A percentile compares a stretch with the other conserved stretches of the same genome.
Evolutionary conservation across 2,329 filamentous ascomycete genomes (phyloP).

Genomic region (Trichoderma koningii): DNA sequence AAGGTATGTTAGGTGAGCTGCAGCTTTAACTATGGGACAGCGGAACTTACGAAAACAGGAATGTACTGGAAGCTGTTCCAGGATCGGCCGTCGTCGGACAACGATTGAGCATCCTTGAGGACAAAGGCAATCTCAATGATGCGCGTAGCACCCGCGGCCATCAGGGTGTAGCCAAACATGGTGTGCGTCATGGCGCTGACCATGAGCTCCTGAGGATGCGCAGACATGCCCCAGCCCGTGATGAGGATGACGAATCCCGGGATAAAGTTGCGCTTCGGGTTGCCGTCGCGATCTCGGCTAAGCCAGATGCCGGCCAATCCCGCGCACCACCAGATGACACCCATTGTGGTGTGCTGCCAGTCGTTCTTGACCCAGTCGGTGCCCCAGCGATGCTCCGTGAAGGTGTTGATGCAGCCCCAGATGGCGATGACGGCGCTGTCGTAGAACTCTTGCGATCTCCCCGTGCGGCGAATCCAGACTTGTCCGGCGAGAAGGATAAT

Average conservation of each 20-base stretch:
- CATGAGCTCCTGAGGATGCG: constrained; percentile 80
- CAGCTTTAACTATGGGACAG: no score
- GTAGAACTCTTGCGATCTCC: constrained; percentile 94
- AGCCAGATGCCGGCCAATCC: constrained; percentile 92
- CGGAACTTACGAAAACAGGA: constrained; percentile 56
- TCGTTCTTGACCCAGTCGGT: constrained; percentile 87
- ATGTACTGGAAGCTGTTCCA: constrained; percentile 63
- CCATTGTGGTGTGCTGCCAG: constrained; percentile 98
- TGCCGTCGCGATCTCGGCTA: constrained; percentile 77
- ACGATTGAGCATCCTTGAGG: constrained; percentile 67
- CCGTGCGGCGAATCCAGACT: constrained; percentile 77
- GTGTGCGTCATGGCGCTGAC: constrained; percentile 85
- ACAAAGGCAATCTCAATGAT: constrained; percentile 93
- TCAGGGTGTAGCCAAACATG: constrained; percentile 92
- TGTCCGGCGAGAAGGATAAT: constrained; percentile 88
- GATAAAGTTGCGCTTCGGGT: constrained; percentile 88
- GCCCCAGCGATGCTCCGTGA: constrained; percentile 96
- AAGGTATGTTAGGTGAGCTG: constrained; percentile 25
- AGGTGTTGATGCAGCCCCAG: constrained; percentile 97
- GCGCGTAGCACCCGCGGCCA: constrained; percentile 80
- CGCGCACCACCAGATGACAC: constrained; percentile 97
- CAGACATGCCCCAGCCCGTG: constrained; percentile 94
- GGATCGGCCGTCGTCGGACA: constrained; percentile 68
- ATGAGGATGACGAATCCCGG: constrained; percentile 88
- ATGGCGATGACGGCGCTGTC: constrained; percentile 87